A percentile compares a stretch with the other conserved stretches of the same genome.
phyloP scores from a whole-genome alignment of 176 grass and related monocot species.

The Microstegium vimineum region DNA sequence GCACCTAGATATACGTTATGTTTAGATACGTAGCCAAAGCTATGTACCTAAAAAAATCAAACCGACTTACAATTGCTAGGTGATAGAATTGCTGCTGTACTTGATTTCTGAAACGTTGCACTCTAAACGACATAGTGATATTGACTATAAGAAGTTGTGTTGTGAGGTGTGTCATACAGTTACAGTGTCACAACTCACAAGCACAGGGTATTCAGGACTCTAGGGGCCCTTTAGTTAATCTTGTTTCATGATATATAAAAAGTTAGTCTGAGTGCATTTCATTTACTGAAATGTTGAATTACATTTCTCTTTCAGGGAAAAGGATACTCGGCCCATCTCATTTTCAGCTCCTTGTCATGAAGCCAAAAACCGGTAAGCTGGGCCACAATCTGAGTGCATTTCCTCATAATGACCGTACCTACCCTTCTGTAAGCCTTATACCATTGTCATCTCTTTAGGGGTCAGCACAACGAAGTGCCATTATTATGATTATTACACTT shows the following conservation, averaged over 20 bases:
- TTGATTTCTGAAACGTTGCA: too few relatives aligned
- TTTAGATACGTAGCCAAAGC: too few relatives aligned
- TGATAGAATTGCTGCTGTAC: too few relatives aligned
- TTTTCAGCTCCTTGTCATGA: constrained; percentile 27
- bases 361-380: constrained; percentile 39
- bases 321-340: constrained; percentile 21
- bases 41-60: too few relatives aligned
- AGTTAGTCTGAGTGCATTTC: neutral
- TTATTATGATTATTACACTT: neutral
- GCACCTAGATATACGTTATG: too few relatives aligned
- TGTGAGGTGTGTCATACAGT: too few relatives aligned
- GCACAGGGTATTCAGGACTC: too few relatives aligned
- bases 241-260: neutral
- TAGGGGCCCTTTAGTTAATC: neutral
- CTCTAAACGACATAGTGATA: too few relatives aligned
- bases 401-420: neutral
- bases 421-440: neutral
- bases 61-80: too few relatives aligned
- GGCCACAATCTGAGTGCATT: neutral
- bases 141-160: too few relatives aligned
- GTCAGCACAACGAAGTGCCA: neutral
- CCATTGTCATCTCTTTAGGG: neutral
- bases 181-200: too few relatives aligned
- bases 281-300: neutral
- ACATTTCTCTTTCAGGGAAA: neutral